phyloP scores from a whole-genome alignment of 257 asterid species.

The Ophiorrhiza pumila region DNA sequence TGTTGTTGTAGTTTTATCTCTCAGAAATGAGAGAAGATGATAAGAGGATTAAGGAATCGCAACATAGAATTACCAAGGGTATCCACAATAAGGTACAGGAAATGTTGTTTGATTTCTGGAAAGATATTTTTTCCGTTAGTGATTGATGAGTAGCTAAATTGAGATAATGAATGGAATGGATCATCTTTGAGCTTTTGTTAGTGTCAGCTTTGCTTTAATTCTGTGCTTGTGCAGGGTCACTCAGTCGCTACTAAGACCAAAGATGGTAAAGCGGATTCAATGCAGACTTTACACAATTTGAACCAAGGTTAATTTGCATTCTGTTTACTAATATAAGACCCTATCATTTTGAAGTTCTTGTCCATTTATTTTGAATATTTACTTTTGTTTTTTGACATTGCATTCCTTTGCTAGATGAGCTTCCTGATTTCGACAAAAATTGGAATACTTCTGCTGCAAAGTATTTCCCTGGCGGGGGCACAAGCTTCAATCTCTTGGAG shows the following conservation, averaged over 20 bases:
- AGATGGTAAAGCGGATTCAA: slow-evolving; percentile 55
- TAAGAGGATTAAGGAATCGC: slow-evolving; percentile 54
- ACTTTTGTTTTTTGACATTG: slow-evolving; percentile 12
- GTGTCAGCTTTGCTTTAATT: neutral
- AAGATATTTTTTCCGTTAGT: too few species aligned
- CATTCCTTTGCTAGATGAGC: slow-evolving; percentile 50
- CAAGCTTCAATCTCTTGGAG: slow-evolving; percentile 55
- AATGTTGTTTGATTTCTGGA: too few species aligned
- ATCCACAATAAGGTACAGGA: slow-evolving; percentile 53
- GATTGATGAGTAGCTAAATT: too few species aligned
- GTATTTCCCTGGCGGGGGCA: slow-evolving; percentile 63
- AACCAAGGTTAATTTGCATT: slow-evolving; percentile 57
- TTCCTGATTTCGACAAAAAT: slow-evolving; percentile 61
- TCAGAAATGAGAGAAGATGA: slow-evolving; percentile 81
- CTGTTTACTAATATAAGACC: too few species aligned
- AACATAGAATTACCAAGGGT: slow-evolving; percentile 74
- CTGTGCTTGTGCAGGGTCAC: slow-evolving; percentile 62
- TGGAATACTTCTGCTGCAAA: slow-evolving; percentile 68
- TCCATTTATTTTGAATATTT: neutral
- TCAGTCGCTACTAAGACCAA: slow-evolving; percentile 53
- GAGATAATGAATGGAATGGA: neutral
- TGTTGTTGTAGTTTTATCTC: slow-evolving; percentile 45
- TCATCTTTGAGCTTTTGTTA: neutral
- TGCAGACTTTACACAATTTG: slow-evolving; percentile 81
- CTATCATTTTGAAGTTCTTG: neutral